Conservation (phyloP, 129 eudicot genomes). For the Cynara cardunculus region DNA sequence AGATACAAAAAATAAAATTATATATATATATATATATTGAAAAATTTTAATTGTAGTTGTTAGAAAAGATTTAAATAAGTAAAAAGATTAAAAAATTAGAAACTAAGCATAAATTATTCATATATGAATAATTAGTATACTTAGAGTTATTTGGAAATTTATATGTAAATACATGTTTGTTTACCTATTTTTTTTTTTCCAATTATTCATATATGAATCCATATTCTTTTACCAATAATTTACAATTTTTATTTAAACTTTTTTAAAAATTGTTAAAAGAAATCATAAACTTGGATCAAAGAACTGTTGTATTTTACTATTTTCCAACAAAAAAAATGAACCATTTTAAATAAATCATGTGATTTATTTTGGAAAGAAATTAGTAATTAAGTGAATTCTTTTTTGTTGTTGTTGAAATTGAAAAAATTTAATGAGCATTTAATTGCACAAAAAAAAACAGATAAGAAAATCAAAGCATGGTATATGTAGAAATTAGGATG, state of each 20-base stretch:
- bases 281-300: too few relatives aligned
- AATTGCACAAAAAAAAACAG: not conserved
- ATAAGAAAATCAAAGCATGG: not conserved
- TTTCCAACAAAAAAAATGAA: too few relatives aligned
- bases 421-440: not conserved
- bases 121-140: too few relatives aligned
- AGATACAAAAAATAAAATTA: not conserved
- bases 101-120: too few relatives aligned
- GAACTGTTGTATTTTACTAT: too few relatives aligned
- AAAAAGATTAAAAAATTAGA: too few relatives aligned
- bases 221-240: too few relatives aligned
- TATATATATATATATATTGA: not conserved
- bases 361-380: not conserved
- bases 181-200: not conserved
- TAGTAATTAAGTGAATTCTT: not conserved
- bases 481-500: too few relatives aligned
- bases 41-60: not conserved
- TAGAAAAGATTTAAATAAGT: not conserved
- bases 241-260: not conserved
- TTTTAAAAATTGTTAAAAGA: not conserved
- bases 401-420: not conserved
- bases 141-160: too few relatives aligned
- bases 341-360: not conserved
- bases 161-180: too few relatives aligned
- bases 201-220: too few relatives aligned